Evolutionary conservation across 306 rosid genomes (phyloP), one percentile per base, ranked within the genome.

Genomic region (Ochetophila trinervis): DNA sequence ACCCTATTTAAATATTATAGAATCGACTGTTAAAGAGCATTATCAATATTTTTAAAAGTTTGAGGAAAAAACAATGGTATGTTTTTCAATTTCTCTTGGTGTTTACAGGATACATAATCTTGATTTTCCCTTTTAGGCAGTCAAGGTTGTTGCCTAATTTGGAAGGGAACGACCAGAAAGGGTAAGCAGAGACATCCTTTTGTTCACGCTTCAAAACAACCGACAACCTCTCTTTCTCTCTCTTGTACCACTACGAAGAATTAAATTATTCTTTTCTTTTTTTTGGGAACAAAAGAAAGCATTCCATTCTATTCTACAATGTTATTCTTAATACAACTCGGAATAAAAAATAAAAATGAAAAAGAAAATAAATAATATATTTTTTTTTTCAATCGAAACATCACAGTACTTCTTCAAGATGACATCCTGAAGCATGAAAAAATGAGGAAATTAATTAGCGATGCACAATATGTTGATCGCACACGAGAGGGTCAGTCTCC

Each of bases 401-500:
- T 51, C 48, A 34, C 57, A 53, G n/a, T n/a, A n/a, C n/a, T n/a
- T n/a, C n/a, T n/a, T n/a, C n/a, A n/a, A n/a, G n/a, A n/a, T n/a
- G n/a, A 34, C 37, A 24, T 56, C 21, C 17, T n/a, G 30, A 18
- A 13, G 17, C 47, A 42, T 52, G 21, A 45, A 50, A 77, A 79
- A 74, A 58, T 72, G 42, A 55, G 30, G 60, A 55, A 47, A 2
- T 6, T 6, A 34, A 36, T 21, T 60, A 56, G 56, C 69, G 60
- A 32, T 42, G 56, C 15, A 40, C 27, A 51, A 24, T 14, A 40
- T 8, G 22, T 8, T 12, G 20, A 59, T 4, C 32, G 20, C 30
- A n/a, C 17, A 23, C 49, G 40, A 69, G 58, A 68, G 94, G 97
- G 67, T 93, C 78, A 6, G 90, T 76, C 79, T 93, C 96, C 57